phyloP scores from a whole-genome alignment of 2,329 filamentous ascomycete species.

The Fusarium guadeloupense region DNA sequence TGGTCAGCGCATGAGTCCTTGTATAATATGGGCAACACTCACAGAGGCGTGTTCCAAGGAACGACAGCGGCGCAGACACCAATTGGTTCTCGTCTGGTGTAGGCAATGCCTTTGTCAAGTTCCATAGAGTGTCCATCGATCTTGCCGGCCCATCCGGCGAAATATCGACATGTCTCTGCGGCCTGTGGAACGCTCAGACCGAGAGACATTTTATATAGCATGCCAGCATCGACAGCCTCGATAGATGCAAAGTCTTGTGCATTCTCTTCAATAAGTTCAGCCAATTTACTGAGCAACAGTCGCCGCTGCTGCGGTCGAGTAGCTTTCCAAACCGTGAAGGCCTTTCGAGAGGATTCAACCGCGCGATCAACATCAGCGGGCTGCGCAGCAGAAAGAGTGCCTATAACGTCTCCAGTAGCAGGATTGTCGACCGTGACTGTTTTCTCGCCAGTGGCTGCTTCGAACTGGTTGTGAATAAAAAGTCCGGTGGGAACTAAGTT shows the following conservation, averaged over 20 bases:
- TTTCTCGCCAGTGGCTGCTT: not conserved
- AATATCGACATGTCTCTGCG: constrained; percentile 63
- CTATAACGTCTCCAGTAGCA: not conserved
- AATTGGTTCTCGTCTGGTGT: constrained; percentile 78
- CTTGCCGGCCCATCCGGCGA: constrained; percentile 85
- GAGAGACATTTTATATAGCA: constrained; percentile 68
- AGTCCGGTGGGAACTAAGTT: constrained; percentile 22
- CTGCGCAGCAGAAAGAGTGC: constrained; percentile 14
- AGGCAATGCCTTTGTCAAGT: constrained; percentile 73
- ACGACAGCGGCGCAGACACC: constrained; percentile 77
- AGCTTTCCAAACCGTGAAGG: constrained; percentile 58
- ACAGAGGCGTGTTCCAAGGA: constrained; percentile 76
- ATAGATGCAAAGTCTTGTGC: constrained; percentile 75
- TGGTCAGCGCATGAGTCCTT: not conserved
- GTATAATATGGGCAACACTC: not conserved
- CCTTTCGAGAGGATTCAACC: constrained; percentile 80
- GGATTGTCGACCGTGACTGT: constrained; percentile 12
- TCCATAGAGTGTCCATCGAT: constrained; percentile 82
- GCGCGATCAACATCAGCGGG: constrained; percentile 72
- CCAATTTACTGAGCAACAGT: constrained; percentile 75
- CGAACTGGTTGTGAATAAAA: constrained; percentile 24
- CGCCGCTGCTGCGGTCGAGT: constrained; percentile 65
- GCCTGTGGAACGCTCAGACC: constrained; percentile 49
- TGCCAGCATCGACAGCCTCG: constrained; percentile 84
- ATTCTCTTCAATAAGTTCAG: constrained; percentile 79